Conservation (phyloP, 495 filamentous ascomycete genomes). For the Rusavskia elegans region DNA sequence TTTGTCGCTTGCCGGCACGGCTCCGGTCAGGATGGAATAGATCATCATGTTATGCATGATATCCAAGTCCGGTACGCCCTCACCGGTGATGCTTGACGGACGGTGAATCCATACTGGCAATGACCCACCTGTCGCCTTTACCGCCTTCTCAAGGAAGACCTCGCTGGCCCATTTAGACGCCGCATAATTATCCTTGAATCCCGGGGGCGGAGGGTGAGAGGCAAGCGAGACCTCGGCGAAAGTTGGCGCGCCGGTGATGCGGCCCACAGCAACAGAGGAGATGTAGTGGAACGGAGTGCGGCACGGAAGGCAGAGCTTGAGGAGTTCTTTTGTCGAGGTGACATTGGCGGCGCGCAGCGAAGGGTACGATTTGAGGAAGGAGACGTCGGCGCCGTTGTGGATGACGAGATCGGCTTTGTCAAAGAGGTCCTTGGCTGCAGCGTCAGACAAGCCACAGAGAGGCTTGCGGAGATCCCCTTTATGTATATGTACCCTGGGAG, state of each 20-base stretch:
- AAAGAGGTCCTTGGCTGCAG: constrained; percentile 16
- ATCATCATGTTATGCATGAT: constrained; percentile 9
- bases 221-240: constrained; percentile 1
- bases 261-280: constrained; percentile 23
- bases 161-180: constrained; percentile 41
- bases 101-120: constrained; percentile 28
- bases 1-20: neutral
- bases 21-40: constrained; percentile 1
- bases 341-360: constrained; percentile 27
- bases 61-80: constrained; percentile 10
- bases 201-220: constrained; percentile 5
- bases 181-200: constrained; percentile 27
- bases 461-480: constrained; percentile 20
- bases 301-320: constrained; percentile 16
- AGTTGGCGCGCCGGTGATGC: constrained; percentile 3
- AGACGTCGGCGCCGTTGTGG: constrained; percentile 34
- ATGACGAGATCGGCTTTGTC: constrained; percentile 18
- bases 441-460: constrained; percentile 22
- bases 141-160: constrained; percentile 24
- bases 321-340: constrained; percentile 26
- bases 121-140: constrained; percentile 2
- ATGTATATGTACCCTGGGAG: constrained; percentile 19
- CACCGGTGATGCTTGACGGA: constrained; percentile 17
- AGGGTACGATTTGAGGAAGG: constrained; percentile 31
- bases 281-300: constrained; percentile 34